Base-by-base conservation (phyloP, 257 asterid genomes). In the Jacaranda copaia region DNA sequence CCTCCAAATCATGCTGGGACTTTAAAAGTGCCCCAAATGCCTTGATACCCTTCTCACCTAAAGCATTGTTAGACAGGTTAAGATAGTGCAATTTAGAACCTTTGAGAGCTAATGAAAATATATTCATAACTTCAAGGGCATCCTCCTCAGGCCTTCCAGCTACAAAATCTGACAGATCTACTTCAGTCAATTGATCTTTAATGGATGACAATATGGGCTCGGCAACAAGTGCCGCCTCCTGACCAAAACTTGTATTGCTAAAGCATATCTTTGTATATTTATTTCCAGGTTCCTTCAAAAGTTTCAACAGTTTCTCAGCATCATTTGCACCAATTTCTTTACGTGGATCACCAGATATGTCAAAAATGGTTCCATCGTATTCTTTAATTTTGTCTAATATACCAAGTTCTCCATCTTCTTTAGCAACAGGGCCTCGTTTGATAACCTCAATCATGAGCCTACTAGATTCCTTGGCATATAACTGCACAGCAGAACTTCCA, bases 381-480 rank as follows among this genome's bases (percentile, higher is more conserved):
- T 81, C 80, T 69, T 81, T 87, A 51, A 85, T 76, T 74, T 86
- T 88, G 75, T 77, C 88, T 20, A 88, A 42, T 63, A 84, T 74
- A 40, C 81, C 66, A 75, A 75, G 82, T 55, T 87, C 90, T 78
- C 78, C 85, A 20, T 83, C 89, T 39, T 76, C 87, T 84, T 87
- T 86, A 8, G 76, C 38, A 71, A 46, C 76, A 42, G 98, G 96
- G 46, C 96, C 97, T 66, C 96, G 90, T 79, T 88, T 92, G 81
- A 91, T 75, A 70, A 88, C 96, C 16, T 92, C 97, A 74, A 94
- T 82, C 98, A 94, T 92, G 60, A 91, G 95, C 84, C 89, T 91
- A 81, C 98, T 91, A 51, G 97, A 87, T 80, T 91, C 98, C 83
- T 92, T 94, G 67, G 98, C 99, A 85, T 94, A 94, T 38, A 94